Percentiles rank a stretch among this genome's conserved stretches.
Evolutionary conservation across 2,329 filamentous ascomycete genomes (phyloP).

Genomic region (Fonsecaea monophora): DNA sequence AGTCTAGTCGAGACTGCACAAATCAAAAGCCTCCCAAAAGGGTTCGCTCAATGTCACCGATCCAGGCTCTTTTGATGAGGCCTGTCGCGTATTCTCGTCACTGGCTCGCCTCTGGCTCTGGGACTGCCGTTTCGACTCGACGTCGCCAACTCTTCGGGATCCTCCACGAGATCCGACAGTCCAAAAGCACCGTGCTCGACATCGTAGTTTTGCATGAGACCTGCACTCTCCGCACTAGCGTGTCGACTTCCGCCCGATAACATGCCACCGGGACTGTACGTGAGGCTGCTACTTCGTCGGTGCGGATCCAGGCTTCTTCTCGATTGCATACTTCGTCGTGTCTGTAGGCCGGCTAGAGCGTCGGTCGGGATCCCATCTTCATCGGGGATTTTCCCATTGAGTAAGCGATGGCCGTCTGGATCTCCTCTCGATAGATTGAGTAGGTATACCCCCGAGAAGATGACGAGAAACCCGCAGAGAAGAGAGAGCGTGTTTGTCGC

Average conservation of each 20-base stretch:
- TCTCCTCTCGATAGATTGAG: slow-evolving; percentile 94
- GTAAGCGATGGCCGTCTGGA: slow-evolving; percentile 75
- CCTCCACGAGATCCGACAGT: slow-evolving; percentile 78
- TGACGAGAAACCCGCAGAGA: slow-evolving; percentile 89
- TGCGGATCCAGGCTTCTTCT: slow-evolving; percentile 66
- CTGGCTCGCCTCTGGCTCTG: slow-evolving; percentile 16
- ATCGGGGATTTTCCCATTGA: slow-evolving; percentile 62
- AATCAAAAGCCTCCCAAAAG: neutral
- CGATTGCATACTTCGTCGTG: slow-evolving; percentile 90
- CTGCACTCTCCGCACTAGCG: slow-evolving; percentile 66
- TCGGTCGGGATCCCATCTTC: slow-evolving; percentile 88
- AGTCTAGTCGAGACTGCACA: slow-evolving; percentile 6
- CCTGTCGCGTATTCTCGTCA: slow-evolving; percentile 34
- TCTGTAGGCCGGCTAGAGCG: slow-evolving; percentile 85
- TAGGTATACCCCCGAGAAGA: slow-evolving; percentile 93
- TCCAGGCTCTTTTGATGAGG: slow-evolving; percentile 35
- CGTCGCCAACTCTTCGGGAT: slow-evolving; percentile 47
- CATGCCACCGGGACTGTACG: slow-evolving; percentile 62
- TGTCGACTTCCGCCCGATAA: slow-evolving; percentile 46
- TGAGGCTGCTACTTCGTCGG: slow-evolving; percentile 57
- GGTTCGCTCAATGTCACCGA: slow-evolving; percentile 26
- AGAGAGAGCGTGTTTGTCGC: slow-evolving; percentile 90
- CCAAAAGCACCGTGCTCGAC: slow-evolving; percentile 80
- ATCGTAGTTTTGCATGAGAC: slow-evolving; percentile 87
- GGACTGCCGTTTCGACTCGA: slow-evolving; percentile 27